Evolutionary conservation across 1,284 basidiomycete species (phyloP).

Genomic region (Inonotus obliquus): DNA sequence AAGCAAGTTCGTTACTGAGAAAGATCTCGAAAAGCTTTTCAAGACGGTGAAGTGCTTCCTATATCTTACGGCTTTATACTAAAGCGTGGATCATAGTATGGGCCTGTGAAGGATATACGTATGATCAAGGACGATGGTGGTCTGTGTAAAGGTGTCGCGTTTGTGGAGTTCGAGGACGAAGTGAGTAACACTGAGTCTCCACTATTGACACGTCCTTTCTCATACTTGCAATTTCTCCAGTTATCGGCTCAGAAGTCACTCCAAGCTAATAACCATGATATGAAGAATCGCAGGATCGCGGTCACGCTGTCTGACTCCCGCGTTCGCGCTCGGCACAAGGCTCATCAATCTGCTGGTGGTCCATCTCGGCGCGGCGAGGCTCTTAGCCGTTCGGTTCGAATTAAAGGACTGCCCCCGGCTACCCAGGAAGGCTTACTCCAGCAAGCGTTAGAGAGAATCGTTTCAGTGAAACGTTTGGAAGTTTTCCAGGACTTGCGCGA

Average conservation of each 20-base stretch:
- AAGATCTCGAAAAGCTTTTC: constrained; percentile 76
- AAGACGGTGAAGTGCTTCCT: constrained; percentile 45
- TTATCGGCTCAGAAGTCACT: constrained; percentile 69
- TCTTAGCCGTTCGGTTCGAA: constrained; percentile 65
- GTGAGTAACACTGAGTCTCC: constrained; percentile 36
- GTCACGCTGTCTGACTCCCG: constrained; percentile 79
- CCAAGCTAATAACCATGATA: constrained; percentile 76
- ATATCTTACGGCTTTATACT: neutral
- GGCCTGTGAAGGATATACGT: constrained; percentile 75
- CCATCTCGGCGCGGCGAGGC: constrained; percentile 56
- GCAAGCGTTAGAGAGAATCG: constrained; percentile 79
- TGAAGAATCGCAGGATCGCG: constrained; percentile 80
- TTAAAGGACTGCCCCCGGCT: constrained; percentile 68
- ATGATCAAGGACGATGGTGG: constrained; percentile 72
- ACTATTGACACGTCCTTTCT: constrained; percentile 1
- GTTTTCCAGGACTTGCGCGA: constrained; percentile 62
- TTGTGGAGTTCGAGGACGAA: constrained; percentile 85
- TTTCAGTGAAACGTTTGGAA: constrained; percentile 70
- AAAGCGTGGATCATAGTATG: constrained; percentile 54
- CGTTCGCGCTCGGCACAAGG: constrained; percentile 47
- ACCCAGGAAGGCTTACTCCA: constrained; percentile 87
- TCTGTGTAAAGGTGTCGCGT: constrained; percentile 83
- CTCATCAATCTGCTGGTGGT: constrained; percentile 45
- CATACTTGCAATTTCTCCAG: constrained; percentile 34
- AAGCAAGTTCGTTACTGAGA: constrained; percentile 67